Base-by-base conservation (phyloP, 2,329 filamentous ascomycete species). In the Drechslerella coelobrocha region DNA sequence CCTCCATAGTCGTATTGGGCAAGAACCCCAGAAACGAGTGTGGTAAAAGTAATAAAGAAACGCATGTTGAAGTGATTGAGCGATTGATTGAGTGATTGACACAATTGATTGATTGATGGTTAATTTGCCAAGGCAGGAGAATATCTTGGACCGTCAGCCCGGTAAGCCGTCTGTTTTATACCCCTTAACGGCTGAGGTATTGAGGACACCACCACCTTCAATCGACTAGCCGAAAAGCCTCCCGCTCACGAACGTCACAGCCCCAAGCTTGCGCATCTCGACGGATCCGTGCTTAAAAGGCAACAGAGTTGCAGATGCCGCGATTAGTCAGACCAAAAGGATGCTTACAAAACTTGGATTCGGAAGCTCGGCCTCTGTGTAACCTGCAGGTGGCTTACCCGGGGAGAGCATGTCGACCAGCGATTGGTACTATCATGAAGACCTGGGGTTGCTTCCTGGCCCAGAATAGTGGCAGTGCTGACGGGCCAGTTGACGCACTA, bases 351-450 rank as follows among this genome's bases (percentile, higher is more conserved):
- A 47, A 50, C 23, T n/a, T 24, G 53, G 23, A 27, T 39, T 14
- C n/a, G 51, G 10, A 7, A 8, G 41, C 27, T 26, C 29, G 10
- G 12, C 27, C 43, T 37, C 19, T 23, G 48, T n/a, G 9, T 7
- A 43, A 26, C 57, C 29, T 65, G 52, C 61, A 45, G 61, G 61
- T 65, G 61, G 61, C 61, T 65, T 51, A 65, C 61, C n/a, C n/a
- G n/a, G n/a, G n/a, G n/a, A n/a, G n/a, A n/a, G n/a, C n/a, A n/a
- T n/a, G n/a, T n/a, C n/a, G n/a, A n/a, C n/a, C n/a, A n/a, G n/a
- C n/a, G n/a, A n/a, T n/a, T n/a, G n/a, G n/a, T n/a, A n/a, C n/a
- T n/a, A n/a, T n/a, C n/a, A n/a, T n/a, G n/a, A n/a, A n/a, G n/a
- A n/a, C n/a, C n/a, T n/a, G n/a, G n/a, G n/a, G n/a, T n/a, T n/a